Percentiles rank a stretch among this genome's conserved stretches.
phyloP scores from a whole-genome alignment of 441 rosid species.

The Erodium moschatum region DNA sequence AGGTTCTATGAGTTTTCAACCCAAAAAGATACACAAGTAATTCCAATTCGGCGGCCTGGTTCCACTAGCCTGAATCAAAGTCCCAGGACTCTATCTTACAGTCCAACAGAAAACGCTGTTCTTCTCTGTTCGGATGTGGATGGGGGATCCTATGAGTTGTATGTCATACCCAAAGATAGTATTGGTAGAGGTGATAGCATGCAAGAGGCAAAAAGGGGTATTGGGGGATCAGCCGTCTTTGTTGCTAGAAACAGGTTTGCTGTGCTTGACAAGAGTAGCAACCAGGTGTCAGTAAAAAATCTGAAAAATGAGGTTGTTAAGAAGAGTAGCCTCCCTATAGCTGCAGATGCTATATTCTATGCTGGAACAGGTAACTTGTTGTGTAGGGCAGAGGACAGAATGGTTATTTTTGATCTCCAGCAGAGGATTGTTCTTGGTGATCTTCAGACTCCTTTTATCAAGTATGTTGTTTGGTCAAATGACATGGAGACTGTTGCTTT shows the following conservation, averaged over 20 bases:
- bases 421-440: slow-evolving; percentile 73
- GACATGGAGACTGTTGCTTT: slow-evolving; percentile 84
- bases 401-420: slow-evolving; percentile 67
- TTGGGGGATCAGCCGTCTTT: slow-evolving; percentile 67
- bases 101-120: slow-evolving; percentile 76
- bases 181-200: slow-evolving; percentile 54
- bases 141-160: slow-evolving; percentile 84
- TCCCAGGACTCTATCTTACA: slow-evolving; percentile 75
- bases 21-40: slow-evolving; percentile 56
- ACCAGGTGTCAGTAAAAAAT: too few species aligned
- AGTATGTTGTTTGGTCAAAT: slow-evolving; percentile 68
- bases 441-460: slow-evolving; percentile 63
- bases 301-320: slow-evolving; percentile 49
- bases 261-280: slow-evolving; percentile 54
- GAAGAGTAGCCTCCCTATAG: slow-evolving; percentile 48
- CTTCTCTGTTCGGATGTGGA: slow-evolving; percentile 73
- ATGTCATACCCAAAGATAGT: slow-evolving; percentile 61
- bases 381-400: slow-evolving; percentile 71
- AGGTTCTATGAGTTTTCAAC: slow-evolving; percentile 63
- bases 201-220: slow-evolving; percentile 72
- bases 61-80: slow-evolving; percentile 65
- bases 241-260: slow-evolving; percentile 72
- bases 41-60: slow-evolving; percentile 77
- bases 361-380: slow-evolving; percentile 78
- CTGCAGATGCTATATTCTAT: slow-evolving; percentile 69